These are phyloP conservation scores for Euphorbia peplus DNA, from an alignment of 345 rosid genomes.

Conservation along the genomic window DNA sequence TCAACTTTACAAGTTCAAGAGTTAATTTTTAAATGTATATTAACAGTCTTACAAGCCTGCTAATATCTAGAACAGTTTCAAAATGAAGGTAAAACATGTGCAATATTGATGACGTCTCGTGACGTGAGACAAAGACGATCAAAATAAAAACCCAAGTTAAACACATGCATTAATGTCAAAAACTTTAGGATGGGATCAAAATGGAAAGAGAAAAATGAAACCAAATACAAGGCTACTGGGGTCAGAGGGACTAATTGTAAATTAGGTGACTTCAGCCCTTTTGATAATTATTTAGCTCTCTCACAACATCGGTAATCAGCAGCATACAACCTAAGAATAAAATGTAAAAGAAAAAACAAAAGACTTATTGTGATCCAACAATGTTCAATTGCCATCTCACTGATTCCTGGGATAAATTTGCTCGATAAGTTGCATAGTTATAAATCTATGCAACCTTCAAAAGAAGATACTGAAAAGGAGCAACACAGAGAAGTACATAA, in stretches of 20 bases:
- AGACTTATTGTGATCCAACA: not conserved
- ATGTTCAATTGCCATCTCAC: not conserved
- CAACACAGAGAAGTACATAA: not conserved
- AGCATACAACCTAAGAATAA: not conserved
- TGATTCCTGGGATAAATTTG: not conserved
- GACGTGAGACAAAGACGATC: no score
- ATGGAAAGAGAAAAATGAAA: not conserved
- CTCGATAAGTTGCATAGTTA: not conserved
- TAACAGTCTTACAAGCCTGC: no score
- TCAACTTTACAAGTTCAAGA: not conserved
- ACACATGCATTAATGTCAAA: no score
- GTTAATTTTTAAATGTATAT: not conserved
- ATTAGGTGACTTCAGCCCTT: not conserved
- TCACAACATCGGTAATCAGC: not conserved
- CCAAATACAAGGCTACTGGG: not conserved
- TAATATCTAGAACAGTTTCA: no score
- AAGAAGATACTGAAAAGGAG: not conserved
- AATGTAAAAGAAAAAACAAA: not conserved
- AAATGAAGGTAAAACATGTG: no score
- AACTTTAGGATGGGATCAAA: not conserved
- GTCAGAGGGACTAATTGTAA: not conserved
- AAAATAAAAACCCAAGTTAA: no score
- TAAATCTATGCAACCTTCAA: not conserved
- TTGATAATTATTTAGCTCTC: not conserved
- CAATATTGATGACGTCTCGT: no score